Evolutionary conservation across 129 eudicot genomes (phyloP), one percentile per base, ranked within the genome.

Genomic region (Glebionis coronaria): DNA sequence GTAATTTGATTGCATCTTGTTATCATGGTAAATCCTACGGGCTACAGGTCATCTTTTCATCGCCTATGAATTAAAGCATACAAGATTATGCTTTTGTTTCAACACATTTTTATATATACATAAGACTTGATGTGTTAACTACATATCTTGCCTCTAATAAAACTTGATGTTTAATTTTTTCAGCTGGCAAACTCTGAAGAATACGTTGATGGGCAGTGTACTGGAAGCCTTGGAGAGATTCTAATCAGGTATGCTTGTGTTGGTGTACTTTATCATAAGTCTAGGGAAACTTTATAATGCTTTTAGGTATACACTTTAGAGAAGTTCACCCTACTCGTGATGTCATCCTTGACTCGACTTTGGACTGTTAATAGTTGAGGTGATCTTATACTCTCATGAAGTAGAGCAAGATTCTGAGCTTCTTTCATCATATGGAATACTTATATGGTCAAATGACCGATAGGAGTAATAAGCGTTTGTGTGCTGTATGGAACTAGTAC

Each of bases 151-250:
- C 61, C 38, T 63, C 77, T 73, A 63, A 73, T 63, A 15, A 4
- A 44, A 49, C 23, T 65, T 55, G 14, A 19, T 29, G 51, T 31
- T 5, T 58, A 46, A 56, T 21, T 15, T 82, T 73, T 63, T 3
- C 82, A 92, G 96, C 76, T 92, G 74, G 96, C 96, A 9, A 86
- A 76, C 80, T 82, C 95, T 54, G 98, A 92, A 61, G 98, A 92
- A 59, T 92, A 81, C 73, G 79, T 88, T 72, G 98, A 92, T 55
- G 98, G 98, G 44, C 80, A 88, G 61, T 75, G 75, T 69, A 80
- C 87, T 12, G 96, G 91, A 71, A 83, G 80, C 61, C 91, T 92
- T 52, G 98, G 96, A 69, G 96, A 88, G 84, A 88, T 92, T 52
- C 77, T 92, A 67, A 92, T 92, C 82, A 85, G 98, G 98, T 92